Conservation (phyloP, 441 rosid species). For the Pelargonium myrrhifolium region DNA sequence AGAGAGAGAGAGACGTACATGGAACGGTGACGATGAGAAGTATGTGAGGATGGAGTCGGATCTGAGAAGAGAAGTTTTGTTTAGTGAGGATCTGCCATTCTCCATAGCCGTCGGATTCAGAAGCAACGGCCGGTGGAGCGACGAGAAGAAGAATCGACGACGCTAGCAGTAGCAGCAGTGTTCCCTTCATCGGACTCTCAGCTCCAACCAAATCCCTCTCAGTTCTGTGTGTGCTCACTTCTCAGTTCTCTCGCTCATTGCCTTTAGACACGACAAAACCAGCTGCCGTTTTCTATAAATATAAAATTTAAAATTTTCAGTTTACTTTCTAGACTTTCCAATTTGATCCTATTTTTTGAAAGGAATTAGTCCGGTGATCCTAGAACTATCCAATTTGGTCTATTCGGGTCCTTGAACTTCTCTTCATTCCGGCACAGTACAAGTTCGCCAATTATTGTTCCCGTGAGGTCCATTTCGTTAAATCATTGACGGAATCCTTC, state of each 20-base stretch:
- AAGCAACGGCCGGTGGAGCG: neutral
- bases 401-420: too few relatives aligned
- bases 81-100: conserved; percentile 67
- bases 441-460: too few relatives aligned
- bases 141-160: neutral
- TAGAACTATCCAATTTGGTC: too few relatives aligned
- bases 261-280: conserved; percentile 1
- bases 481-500: too few relatives aligned
- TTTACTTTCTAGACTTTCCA: too few relatives aligned
- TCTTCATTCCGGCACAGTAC: too few relatives aligned
- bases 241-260: neutral
- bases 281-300: neutral
- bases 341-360: too few relatives aligned
- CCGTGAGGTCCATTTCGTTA: too few relatives aligned
- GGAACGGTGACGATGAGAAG: conserved; percentile 73
- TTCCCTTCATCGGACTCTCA: neutral
- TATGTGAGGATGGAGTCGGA: conserved; percentile 57
- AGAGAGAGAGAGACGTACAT: conserved; percentile 30
- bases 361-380: too few relatives aligned
- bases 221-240: neutral
- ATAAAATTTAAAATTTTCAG: too few relatives aligned
- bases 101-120: conserved; percentile 23
- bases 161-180: neutral
- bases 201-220: neutral
- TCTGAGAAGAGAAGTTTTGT: conserved; percentile 78